phyloP scores from a whole-genome alignment of 805 yeast species.

The Yarrowia sp. region DNA sequence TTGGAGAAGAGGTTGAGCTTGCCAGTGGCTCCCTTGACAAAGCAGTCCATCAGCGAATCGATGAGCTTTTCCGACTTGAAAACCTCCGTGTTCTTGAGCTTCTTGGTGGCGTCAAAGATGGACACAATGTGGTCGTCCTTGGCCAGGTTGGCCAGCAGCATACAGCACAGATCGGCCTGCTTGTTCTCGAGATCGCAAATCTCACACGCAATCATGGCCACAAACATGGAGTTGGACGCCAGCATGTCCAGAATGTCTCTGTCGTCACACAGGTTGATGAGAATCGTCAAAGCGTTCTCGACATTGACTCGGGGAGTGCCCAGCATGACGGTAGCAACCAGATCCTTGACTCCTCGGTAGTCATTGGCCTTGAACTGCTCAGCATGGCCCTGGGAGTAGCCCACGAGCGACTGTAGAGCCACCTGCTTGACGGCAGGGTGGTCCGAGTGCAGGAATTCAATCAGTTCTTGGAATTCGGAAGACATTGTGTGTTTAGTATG shows the following conservation, averaged over 20 bases:
- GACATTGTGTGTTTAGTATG: not conserved
- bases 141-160: constrained; percentile 84
- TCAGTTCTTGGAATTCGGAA: constrained; percentile 55
- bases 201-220: constrained; percentile 45
- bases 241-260: constrained; percentile 65
- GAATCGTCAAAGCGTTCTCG: constrained; percentile 67
- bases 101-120: constrained; percentile 66
- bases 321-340: constrained; percentile 60
- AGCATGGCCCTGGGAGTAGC: constrained; percentile 76
- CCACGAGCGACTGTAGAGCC: constrained; percentile 84
- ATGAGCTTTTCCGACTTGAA: constrained; percentile 61
- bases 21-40: constrained; percentile 82
- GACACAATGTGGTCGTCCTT: constrained; percentile 70
- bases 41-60: constrained; percentile 86
- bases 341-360: constrained; percentile 72
- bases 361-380: constrained; percentile 73
- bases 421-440: constrained; percentile 80
- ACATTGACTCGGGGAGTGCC: constrained; percentile 42
- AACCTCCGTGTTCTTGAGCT: constrained; percentile 47
- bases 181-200: constrained; percentile 62
- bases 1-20: constrained; percentile 72
- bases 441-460: constrained; percentile 79
- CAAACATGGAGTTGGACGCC: constrained; percentile 67
- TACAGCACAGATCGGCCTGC: constrained; percentile 82
- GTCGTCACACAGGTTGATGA: constrained; percentile 84